These are phyloP conservation scores for Buddleja alternifolia DNA, from an alignment of 257 asterid genomes.

Conservation along the genomic window DNA sequence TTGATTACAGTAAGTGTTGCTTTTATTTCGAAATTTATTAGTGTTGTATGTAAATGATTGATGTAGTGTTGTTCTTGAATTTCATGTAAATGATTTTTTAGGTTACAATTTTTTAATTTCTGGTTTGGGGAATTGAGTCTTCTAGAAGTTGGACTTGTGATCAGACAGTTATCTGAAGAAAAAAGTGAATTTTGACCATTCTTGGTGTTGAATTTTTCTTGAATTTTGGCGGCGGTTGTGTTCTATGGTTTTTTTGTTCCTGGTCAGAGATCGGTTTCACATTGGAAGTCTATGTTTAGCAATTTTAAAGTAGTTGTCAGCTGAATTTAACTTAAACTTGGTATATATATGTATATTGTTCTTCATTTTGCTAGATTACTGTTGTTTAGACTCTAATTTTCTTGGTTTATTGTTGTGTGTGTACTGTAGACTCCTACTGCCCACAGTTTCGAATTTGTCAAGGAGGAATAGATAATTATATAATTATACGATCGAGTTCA, in stretches of 20 bases:
- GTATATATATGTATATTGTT: neutral
- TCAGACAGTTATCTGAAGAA: slow-evolving; percentile 24
- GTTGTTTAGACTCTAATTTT: slow-evolving; percentile 17
- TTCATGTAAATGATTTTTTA: no score
- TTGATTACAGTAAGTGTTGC: neutral
- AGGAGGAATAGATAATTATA: neutral
- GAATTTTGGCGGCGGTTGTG: no score
- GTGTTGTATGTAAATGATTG: no score
- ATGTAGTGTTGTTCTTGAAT: no score
- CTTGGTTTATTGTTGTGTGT: neutral
- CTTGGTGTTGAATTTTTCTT: no score
- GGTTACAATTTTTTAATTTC: no score
- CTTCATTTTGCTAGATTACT: neutral
- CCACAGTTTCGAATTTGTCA: neutral
- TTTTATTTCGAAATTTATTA: slow-evolving; percentile 5
- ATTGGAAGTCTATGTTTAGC: neutral
- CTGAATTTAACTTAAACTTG: slow-evolving; percentile 4
- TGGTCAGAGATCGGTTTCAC: slow-evolving; percentile 19
- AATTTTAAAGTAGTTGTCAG: slow-evolving; percentile 6
- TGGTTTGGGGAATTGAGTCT: no score
- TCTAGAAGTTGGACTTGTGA: no score
- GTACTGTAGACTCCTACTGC: slow-evolving; percentile 9
- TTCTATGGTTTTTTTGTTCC: neutral
- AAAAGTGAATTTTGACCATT: slow-evolving; percentile 33
- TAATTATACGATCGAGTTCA: neutral